Base-by-base conservation (phyloP, 2,329 filamentous ascomycete genomes). In the Helotiales sp. region DNA sequence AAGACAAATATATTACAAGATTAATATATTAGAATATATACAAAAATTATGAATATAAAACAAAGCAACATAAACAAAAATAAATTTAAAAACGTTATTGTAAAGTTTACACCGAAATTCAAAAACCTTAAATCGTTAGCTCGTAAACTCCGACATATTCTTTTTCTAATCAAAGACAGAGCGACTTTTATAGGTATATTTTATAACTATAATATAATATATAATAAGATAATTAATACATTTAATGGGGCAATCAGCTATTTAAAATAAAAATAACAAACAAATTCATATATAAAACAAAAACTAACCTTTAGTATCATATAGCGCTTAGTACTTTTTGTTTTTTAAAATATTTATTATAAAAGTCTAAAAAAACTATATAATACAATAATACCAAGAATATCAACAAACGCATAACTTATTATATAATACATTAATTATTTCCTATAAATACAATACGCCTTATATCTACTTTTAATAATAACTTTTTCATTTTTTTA, bases 1-100 rank as follows among this genome's bases (percentile, higher is more conserved):
- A 67, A 68, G 57, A 67, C 37, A 40, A 68, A 45, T 55, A 62
- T 65, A 65, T 20, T 71, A 3, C 58, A 37, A 61, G 47, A 64
- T 61, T 78, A 68, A 72, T 77, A 77, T 71, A 74, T 65, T 58
- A 67, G 73, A 43, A 72, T 10, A 30, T 76, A 75, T 67, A 58
- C 58, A 62, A 52, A 75, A 45, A 77, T 71, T 65, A 59, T 52
- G 8, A 37, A 55, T 24, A 69, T 26, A 3, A 71, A 69, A 60
- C 30, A 43, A 6, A 60, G 55, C 20, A 5, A 69, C 59, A 69
- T 70, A 17, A 45, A 24, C 22, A 63, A n/a, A n/a, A n/a, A n/a
- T n/a, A n/a, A 59, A 60, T 71, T 71, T 66, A 64, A 72, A 49
- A 58, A 69, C 24, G 60, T 71, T 26, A 66, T 68, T 26, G 22